Evolutionary conservation across 2,329 filamentous ascomycete genomes (phyloP).

Genomic region (Fusarium sp.): DNA sequence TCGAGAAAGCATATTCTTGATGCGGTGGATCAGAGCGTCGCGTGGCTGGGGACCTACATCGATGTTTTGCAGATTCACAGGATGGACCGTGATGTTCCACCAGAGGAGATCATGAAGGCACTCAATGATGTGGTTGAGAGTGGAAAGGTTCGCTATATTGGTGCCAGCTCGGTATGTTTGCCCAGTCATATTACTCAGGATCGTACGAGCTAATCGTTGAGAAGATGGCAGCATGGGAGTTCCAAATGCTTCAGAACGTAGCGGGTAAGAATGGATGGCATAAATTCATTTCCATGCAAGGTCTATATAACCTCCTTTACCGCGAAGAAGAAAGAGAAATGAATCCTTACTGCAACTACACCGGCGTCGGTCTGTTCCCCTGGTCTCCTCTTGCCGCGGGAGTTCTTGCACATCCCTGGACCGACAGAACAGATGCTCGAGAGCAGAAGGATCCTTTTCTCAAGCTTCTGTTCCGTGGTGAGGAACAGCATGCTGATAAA

Average conservation of each 20-base stretch:
- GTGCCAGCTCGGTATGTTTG: not conserved
- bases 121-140: not conserved
- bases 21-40: not conserved
- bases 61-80: not conserved
- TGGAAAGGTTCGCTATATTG: not conserved
- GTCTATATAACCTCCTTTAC: not conserved
- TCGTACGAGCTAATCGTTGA: accelerated
- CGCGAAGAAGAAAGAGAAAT: not conserved
- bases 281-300: not conserved
- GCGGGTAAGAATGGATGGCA: not conserved
- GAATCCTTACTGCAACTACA: not conserved
- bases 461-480: not conserved
- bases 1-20: not conserved
- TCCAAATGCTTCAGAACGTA: not conserved
- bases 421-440: not conserved
- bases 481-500: not conserved
- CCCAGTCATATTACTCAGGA: not conserved
- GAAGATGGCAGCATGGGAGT: not conserved
- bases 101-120: not conserved
- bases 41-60: not conserved
- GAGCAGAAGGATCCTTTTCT: not conserved
- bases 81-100: not conserved
- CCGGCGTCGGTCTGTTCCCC: not conserved
- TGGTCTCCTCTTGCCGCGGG: not conserved
- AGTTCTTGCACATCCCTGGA: not conserved